Percentiles rank a stretch among this genome's conserved stretches.
These are phyloP conservation scores for Podospora anserina DNA, from an alignment of 495 filamentous ascomycete genomes.

Conservation along the genomic window DNA sequence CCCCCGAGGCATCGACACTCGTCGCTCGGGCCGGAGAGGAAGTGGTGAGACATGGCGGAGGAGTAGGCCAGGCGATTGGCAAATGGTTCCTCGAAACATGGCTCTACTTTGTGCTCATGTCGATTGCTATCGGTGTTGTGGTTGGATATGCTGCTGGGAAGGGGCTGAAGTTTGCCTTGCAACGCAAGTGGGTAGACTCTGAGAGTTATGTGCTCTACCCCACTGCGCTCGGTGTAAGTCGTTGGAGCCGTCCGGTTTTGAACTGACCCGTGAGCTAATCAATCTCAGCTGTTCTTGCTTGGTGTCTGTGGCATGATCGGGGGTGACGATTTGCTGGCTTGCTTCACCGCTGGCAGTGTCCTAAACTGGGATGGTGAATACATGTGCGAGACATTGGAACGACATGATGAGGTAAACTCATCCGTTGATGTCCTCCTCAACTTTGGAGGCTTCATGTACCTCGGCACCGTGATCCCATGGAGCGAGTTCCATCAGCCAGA, in stretches of 20 bases:
- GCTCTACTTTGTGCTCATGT: conserved; percentile 71
- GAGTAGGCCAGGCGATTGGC: conserved; percentile 65
- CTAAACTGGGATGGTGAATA: conserved; percentile 88
- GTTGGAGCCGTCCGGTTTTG: neutral
- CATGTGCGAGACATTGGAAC: conserved; percentile 71
- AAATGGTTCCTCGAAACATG: conserved; percentile 83
- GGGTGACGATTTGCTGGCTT: conserved; percentile 85
- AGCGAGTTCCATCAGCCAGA: conserved; percentile 40
- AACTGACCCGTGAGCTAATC: neutral
- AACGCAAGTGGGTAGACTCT: conserved; percentile 72
- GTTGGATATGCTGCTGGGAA: conserved; percentile 66
- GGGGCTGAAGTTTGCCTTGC: conserved; percentile 47
- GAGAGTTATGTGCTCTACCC: conserved; percentile 86
- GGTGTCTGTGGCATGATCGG: conserved; percentile 84
- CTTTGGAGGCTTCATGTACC: conserved; percentile 80
- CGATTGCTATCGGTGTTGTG: conserved; percentile 64
- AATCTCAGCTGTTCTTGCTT: conserved; percentile 58
- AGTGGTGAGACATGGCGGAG: conserved; percentile 45
- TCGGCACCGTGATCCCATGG: conserved; percentile 81
- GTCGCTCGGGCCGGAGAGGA: conserved; percentile 45
- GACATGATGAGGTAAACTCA: conserved; percentile 71
- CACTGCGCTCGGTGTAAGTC: conserved; percentile 65
- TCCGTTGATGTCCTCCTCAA: conserved; percentile 75
- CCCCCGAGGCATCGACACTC: conserved; percentile 19
- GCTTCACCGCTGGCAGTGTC: conserved; percentile 83